phyloP scores from a whole-genome alignment of 768 basidiomycete genomes.

The Podaxis sp. region DNA sequence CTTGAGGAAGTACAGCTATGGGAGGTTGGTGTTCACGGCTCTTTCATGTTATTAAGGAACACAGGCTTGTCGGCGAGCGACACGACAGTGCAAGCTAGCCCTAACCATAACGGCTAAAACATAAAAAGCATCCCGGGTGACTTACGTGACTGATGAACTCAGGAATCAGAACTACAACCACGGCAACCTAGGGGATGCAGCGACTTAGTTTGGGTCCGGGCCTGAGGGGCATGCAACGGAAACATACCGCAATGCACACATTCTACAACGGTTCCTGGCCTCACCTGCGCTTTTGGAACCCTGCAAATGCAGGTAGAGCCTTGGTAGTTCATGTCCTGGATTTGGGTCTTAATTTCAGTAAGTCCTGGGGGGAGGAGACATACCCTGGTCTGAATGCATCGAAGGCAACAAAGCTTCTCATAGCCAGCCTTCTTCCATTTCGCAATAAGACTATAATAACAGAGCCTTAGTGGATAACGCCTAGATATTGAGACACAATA shows the following conservation, averaged over 20 bases:
- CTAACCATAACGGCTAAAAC: background rate
- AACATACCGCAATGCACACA: constrained; percentile 94
- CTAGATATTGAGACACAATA: constrained; percentile 14
- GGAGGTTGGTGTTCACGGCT: background rate
- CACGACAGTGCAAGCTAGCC: background rate
- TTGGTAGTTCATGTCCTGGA: constrained; percentile 97
- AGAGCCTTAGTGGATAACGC: background rate
- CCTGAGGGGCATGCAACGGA: background rate
- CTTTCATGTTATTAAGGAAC: background rate
- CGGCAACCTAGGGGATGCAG: constrained; percentile 63
- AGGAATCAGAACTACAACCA: constrained; percentile 86
- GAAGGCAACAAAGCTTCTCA: constrained; percentile 94
- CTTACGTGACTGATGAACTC: no score
- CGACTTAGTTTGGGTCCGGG: background rate
- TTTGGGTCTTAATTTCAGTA: background rate
- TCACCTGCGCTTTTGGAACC: constrained; percentile 92
- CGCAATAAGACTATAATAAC: constrained; percentile 75
- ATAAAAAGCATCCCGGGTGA: background rate
- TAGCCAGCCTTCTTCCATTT: constrained; percentile 99
- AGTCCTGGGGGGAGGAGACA: constrained; percentile 11
- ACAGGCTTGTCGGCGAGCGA: background rate
- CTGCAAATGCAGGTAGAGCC: constrained; percentile 98
- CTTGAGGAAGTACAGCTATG: no score
- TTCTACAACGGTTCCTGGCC: constrained; percentile 88
- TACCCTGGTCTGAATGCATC: constrained; percentile 94